A percentile compares a stretch with the other conserved stretches of the same genome.
phyloP scores from a whole-genome alignment of 2,329 filamentous ascomycete species.

The Lachnellula cervina region DNA sequence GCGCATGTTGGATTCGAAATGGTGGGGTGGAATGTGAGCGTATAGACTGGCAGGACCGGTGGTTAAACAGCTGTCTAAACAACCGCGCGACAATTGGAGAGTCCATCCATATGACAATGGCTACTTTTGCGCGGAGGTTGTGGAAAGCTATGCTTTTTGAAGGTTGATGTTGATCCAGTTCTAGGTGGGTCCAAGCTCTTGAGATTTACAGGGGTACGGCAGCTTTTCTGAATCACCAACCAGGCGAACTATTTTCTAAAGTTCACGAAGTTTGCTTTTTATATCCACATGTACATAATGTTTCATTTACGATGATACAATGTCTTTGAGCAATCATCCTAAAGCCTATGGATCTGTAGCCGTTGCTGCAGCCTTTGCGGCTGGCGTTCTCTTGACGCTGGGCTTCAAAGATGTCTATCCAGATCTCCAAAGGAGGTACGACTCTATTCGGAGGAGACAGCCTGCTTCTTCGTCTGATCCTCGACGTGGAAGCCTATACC shows the following conservation, averaged over 20 bases:
- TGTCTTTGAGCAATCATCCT: conserved; percentile 58
- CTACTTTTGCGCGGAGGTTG: conserved; percentile 9
- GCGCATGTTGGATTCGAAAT: conserved; percentile 34
- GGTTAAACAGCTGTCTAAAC: conserved; percentile 80
- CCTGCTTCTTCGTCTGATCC: conserved; percentile 17
- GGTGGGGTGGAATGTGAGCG: conserved; percentile 35
- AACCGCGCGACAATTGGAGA: conserved; percentile 71
- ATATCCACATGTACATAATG: conserved; percentile 6
- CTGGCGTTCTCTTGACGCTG: conserved; percentile 70
- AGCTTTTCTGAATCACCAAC: conserved; percentile 9
- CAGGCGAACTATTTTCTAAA: background rate
- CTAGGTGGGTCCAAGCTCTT: conserved; percentile 37
- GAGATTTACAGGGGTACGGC: conserved; percentile 26
- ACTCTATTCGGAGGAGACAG: conserved; percentile 36
- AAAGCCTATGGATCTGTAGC: conserved; percentile 61
- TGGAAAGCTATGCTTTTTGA: background rate
- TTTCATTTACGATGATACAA: conserved; percentile 30
- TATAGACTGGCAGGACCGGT: conserved; percentile 58
- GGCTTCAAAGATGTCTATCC: conserved; percentile 78
- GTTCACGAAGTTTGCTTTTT: conserved; percentile 3
- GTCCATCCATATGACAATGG: conserved; percentile 57
- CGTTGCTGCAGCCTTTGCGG: conserved; percentile 66
- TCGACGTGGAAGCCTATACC: conserved; percentile 26
- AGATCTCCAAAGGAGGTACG: conserved; percentile 63
- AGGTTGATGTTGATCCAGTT: conserved; percentile 9